Evolutionary conservation across 345 rosid genomes (phyloP), one percentile per base, ranked within the genome.

Genomic region (Luvunga scandens): DNA sequence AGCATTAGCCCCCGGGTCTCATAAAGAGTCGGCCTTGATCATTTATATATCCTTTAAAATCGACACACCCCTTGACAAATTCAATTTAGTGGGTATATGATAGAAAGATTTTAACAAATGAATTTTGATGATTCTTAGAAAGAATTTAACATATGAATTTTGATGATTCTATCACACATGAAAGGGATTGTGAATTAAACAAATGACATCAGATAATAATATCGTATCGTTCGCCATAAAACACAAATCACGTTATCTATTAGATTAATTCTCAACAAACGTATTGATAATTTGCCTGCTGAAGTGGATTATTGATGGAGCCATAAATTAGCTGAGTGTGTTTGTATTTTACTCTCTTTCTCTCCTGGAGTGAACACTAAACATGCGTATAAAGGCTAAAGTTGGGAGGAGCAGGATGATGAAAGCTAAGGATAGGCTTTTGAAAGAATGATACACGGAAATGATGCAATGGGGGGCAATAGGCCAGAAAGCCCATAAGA

Each of bases 381-480:
- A 36, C 79, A 76, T 57, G 79, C 72, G 79, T 76, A 66, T 66
- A 66, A 82, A 75, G 27, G 22, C 62, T 13, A 63, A 69, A 63
- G 74, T 22, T 12, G 38, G 42, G 42, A 38, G n/a, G 45, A 28
- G 19, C 45, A 39, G 56, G 73, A 78, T 82, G 63, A 75, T 75
- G 39, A 74, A 78, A 39, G 66, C 78, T 81, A 77, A 38, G 65
- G 25, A 7, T 78, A 74, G 79, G 73, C 68, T 75, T 77, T 73
- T 60, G 78, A 73, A 73, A 78, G 65, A 78, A 81, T 61, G 67
- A 65, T 39, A 28, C 12, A 34, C 10, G 63, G 33, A 71, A 77
- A 80, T 80, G 76, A 77, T 80, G 79, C 34, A 73, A n/a, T 39
- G 6, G 22, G 75, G 75, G 75, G 81, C 79, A 76, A 72, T 73